These are phyloP conservation scores for Posidonia oceanica DNA, from an alignment of 116 monocot genomes.

Conservation along the genomic window DNA sequence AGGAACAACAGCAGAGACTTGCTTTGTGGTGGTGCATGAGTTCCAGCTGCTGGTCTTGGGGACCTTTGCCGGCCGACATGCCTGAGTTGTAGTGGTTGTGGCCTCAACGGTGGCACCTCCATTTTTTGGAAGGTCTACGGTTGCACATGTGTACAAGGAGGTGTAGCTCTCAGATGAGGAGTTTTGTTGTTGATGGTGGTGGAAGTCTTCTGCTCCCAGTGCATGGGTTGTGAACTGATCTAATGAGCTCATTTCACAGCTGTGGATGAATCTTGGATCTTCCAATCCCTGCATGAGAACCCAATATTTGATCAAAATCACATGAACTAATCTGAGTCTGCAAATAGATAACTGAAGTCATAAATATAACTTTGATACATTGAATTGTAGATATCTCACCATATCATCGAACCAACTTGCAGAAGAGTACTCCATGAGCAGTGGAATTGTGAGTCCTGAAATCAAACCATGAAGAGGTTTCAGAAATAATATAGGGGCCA, in stretches of 20 bases:
- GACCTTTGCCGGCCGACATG: constrained; percentile 6
- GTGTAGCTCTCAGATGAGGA: constrained; percentile 15
- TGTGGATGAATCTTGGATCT: constrained; percentile 14
- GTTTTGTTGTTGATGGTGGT: not conserved
- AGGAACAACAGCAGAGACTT: constrained; percentile 4
- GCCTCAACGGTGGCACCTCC: not conserved
- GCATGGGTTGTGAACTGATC: constrained; percentile 15
- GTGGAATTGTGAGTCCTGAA: not conserved
- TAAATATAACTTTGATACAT: not conserved
- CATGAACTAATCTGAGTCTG: not conserved
- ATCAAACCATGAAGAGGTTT: not conserved
- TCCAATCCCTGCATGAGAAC: constrained; percentile 19
- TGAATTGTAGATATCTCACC: not conserved
- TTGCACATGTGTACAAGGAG: not conserved
- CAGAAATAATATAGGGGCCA: not conserved
- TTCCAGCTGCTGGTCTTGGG: constrained; percentile 13
- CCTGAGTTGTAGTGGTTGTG: not conserved
- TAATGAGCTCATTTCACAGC: constrained; percentile 16
- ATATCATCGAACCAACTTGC: not conserved
- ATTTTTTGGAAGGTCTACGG: too few relatives aligned
- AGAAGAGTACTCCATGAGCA: constrained; percentile 1
- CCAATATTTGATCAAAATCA: too few relatives aligned
- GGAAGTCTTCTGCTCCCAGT: constrained; percentile 11
- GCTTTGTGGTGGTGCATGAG: constrained; percentile 8
- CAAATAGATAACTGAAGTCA: not conserved